Evolutionary conservation across 2,329 filamentous ascomycete species (phyloP), one percentile per base, ranked within the genome.

Genomic region (Colletotrichum spinosum): DNA sequence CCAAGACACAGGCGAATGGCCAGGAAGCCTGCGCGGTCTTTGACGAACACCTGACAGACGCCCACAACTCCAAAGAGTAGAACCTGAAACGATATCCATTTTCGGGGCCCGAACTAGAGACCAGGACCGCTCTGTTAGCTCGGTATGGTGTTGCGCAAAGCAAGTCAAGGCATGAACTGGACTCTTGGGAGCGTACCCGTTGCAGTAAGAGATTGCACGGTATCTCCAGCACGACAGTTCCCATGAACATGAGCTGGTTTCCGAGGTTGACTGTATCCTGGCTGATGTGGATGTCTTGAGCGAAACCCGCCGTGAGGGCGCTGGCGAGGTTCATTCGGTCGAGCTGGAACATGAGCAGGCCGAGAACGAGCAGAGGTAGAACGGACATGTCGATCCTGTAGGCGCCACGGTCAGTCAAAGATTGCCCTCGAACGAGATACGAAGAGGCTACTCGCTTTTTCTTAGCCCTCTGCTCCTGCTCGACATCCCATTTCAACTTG

Each of bases 281-380:
- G 39, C 75, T 72, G 7, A 85, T 75, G 0, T 69, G 64, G 37
- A 84, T 81, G 41, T 80, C 76, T 3, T 72, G 71, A 1, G 80
- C 79, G 50, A 85, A 83, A 0, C 80, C 81, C 5, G 77, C 82
- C 0, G 83, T 86, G 0, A 85, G 72, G 8, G 83, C 83, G 66
- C 81, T 84, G 13, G 80, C 81, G 8, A 85, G 75, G 61, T 86
- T 85, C 76, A 83, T 85, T 34, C 84, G 80, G 65, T 86, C 84
- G 0, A 86, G 72, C 69, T 85, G 83, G 65, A 86, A 84, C 46
- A 82, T 81, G 1, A 85, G 74, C 2, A 86, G 74, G 1, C 82
- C 83, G 1, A 86, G 74, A 44, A 83, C 78, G 1, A 87, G 77
- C 0, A 86, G 73, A 0, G 81, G 79, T 1, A 86, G 75, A 2